phyloP scores from a whole-genome alignment of 139 green algal species.

The Chlamydomonas schloesseri region DNA sequence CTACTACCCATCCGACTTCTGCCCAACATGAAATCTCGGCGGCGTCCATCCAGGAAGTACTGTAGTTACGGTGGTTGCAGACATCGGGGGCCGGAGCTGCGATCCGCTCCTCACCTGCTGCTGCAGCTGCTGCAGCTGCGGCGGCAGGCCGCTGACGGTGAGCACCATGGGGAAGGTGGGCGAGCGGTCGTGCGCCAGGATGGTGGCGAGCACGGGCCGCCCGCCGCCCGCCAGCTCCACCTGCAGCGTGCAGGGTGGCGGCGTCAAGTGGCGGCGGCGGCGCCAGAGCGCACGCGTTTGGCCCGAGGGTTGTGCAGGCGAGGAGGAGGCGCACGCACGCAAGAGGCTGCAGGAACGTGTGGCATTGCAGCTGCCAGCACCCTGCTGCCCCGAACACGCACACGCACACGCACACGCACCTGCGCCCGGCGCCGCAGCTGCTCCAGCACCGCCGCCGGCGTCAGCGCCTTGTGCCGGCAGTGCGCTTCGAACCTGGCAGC shows the following conservation, averaged over 20 bases:
- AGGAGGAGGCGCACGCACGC: too few species aligned
- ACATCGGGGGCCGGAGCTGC: too few species aligned
- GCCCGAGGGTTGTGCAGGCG: too few species aligned
- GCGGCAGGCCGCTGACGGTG: conserved; percentile 42
- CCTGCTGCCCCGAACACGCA: too few species aligned
- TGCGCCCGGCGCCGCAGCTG: conserved; percentile 33
- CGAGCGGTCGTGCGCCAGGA: conserved; percentile 75
- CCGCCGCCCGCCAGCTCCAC: conserved; percentile 55
- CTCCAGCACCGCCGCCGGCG: conserved; percentile 16
- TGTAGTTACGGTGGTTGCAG: too few species aligned
- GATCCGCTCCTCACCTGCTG: too few species aligned
- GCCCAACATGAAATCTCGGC: too few species aligned
- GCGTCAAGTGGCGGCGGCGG: too few species aligned
- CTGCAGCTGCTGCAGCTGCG: neutral
- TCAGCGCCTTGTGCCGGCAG: conserved; percentile 30
- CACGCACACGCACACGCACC: neutral
- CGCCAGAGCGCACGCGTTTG: too few species aligned
- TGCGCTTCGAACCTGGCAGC: conserved; percentile 5
- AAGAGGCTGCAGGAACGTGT: too few species aligned
- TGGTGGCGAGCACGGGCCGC: conserved; percentile 64
- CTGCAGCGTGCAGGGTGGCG: neutral
- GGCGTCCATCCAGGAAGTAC: too few species aligned
- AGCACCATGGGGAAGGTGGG: conserved; percentile 66
- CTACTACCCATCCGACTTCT: too few species aligned
- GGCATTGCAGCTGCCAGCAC: neutral